These are phyloP conservation scores for Trypanosoma cruzi DNA, from an alignment of 208 protist species.

Conservation along the genomic window DNA sequence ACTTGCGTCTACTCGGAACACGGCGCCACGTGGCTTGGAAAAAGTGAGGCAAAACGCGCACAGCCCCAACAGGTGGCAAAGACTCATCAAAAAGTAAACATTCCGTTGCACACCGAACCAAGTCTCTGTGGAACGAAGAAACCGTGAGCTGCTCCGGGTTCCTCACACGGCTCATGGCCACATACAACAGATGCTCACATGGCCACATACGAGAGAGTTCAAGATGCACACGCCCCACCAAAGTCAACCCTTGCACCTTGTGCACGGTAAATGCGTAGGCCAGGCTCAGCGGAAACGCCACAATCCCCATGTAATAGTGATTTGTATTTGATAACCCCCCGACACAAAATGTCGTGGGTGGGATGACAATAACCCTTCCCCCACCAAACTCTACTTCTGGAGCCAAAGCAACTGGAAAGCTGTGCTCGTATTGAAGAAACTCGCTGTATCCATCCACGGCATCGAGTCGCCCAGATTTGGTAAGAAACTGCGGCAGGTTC, in stretches of 20 bases:
- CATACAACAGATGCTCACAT: slow-evolving; percentile 89
- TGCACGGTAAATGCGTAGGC: slow-evolving; percentile 94
- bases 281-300: slow-evolving; percentile 77
- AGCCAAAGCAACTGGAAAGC: slow-evolving; percentile 49
- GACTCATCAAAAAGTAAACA: slow-evolving; percentile 84
- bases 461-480: slow-evolving; percentile 37
- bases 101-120: slow-evolving; percentile 69
- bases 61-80: slow-evolving; percentile 49
- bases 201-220: slow-evolving; percentile 91
- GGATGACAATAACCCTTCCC: slow-evolving; percentile 49
- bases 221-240: slow-evolving; percentile 81
- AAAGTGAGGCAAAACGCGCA: slow-evolving; percentile 52
- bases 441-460: slow-evolving; percentile 58
- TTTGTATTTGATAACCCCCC: slow-evolving; percentile 79
- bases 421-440: slow-evolving; percentile 68
- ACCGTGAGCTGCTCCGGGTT: slow-evolving; percentile 86
- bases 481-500: slow-evolving; percentile 48
- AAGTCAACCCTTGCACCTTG: slow-evolving; percentile 91
- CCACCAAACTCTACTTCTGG: slow-evolving; percentile 82
- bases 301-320: slow-evolving; percentile 60
- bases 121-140: slow-evolving; percentile 49
- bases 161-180: slow-evolving; percentile 85
- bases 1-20: slow-evolving; percentile 48
- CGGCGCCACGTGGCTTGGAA: slow-evolving; percentile 69
- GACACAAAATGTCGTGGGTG: slow-evolving; percentile 64